Evolutionary conservation across 108 stramenopile species (phyloP), one percentile per base, ranked within the genome.

Genomic region (Pseudonitzschia pungens): DNA sequence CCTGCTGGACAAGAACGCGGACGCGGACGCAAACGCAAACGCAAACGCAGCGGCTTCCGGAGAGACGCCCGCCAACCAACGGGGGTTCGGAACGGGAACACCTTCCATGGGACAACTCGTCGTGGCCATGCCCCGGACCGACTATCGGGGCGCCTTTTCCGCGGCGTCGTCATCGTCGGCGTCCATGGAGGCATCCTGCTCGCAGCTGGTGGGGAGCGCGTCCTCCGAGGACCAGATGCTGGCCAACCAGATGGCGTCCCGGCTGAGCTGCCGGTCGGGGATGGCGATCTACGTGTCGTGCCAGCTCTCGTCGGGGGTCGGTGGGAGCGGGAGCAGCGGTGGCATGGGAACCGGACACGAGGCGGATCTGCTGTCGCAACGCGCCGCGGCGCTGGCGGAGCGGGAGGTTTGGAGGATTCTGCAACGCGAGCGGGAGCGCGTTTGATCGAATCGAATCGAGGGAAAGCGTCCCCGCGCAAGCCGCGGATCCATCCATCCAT

Each of bases 281-380:
- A 84, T 76, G 74, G 84, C 89, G 12, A 73, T 92, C 7, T 88
- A 86, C 71, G 91, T 92, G 15, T 90, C 89, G 3, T 92, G 89
- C 65, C 72, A 83, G 21, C 71, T 92, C 20, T 53, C 72, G 4
- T 45, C 72, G 20, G 11, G 44, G 21, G 27, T 27, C 36, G 36
- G 26, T 42, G 57, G 74, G 9, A 40, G 62, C 56, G 40, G 70
- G 36, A 16, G 73, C 32, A 2, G 31, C 18, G 32, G 66, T 43
- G 22, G 45, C 71, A 60, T 56, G 65, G 26, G 53, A 77, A 18
- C 45, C 45, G 45, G 75, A 18, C 56, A 69, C 27, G 83, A 84
- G 50, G 27, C 68, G 26, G 83, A 84, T 9, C 58, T 50, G 21
- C 27, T 84, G 15, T 64, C 74, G 14, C 80, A 77, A 8, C 73